Evolutionary conservation across 768 basidiomycete species (phyloP).

Genomic region (Rhodotorula graminis): DNA sequence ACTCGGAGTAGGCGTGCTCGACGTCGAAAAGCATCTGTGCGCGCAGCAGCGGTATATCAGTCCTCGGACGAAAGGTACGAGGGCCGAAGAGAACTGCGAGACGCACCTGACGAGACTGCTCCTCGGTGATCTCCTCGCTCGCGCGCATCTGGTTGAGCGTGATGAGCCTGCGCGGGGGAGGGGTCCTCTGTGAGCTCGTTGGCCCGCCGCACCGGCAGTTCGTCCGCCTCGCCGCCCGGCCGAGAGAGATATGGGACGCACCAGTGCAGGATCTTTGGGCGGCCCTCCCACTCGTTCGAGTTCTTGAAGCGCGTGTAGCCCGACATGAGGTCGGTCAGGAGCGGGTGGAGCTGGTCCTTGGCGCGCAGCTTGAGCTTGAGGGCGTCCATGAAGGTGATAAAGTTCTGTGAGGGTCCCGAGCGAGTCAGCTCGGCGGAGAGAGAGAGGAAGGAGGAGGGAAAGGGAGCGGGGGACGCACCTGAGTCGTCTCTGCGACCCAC

Average conservation of each 20-base stretch:
- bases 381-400: conserved; percentile 98
- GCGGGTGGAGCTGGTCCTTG: conserved; percentile 92
- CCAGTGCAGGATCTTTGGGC: conserved; percentile 90
- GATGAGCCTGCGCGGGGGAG: conserved; percentile 64
- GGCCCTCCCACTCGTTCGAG: conserved; percentile 92
- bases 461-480: too few relatives aligned
- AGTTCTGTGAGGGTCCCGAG: conserved; percentile 58
- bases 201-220: too few relatives aligned
- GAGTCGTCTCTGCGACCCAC: conserved; percentile 96
- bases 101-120: conserved; percentile 81
- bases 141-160: conserved; percentile 95
- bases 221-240: too few relatives aligned
- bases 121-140: conserved; percentile 90
- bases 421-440: neutral
- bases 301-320: conserved; percentile 91
- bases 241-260: conserved; percentile 47
- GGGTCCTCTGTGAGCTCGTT: neutral
- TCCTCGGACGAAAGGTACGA: too few relatives aligned
- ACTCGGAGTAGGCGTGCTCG: conserved; percentile 77
- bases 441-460: conserved; percentile 19
- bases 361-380: conserved; percentile 87
- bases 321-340: conserved; percentile 89
- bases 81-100: neutral
- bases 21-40: conserved; percentile 86
- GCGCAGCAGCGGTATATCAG: neutral